Evolutionary conservation across 129 eudicot genomes (phyloP).

Genomic region (Helianthus annuus): DNA sequence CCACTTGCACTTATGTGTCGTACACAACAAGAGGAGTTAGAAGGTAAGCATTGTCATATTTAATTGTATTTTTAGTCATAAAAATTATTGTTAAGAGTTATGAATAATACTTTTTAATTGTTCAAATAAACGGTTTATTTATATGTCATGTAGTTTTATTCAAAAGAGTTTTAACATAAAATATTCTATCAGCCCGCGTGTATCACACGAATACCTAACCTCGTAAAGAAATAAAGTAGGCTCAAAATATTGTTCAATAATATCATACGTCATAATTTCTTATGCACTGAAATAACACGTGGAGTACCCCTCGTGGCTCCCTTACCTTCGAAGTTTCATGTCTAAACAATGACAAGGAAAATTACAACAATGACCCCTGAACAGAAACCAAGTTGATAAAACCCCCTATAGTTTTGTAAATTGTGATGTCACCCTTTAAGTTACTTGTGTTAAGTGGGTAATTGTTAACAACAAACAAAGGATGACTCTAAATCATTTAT

Average conservation of each 20-base stretch:
- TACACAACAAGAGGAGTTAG: no score
- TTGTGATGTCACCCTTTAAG: background rate
- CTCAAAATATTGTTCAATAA: background rate
- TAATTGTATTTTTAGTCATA: no score
- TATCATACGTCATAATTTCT: background rate
- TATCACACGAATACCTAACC: no score
- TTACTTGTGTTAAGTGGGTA: background rate
- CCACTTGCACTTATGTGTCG: no score
- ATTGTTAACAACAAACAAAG: background rate
- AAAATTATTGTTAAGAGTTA: no score
- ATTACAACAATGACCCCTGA: background rate
- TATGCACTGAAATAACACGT: conserved; percentile 12
- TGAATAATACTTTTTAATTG: no score
- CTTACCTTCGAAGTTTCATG: conserved; percentile 17
- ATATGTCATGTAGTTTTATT: no score
- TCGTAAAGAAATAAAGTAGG: background rate
- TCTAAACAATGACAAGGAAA: background rate
- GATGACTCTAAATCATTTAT: background rate
- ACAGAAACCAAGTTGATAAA: background rate
- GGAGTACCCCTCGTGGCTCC: background rate
- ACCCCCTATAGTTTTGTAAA: background rate
- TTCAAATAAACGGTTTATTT: no score
- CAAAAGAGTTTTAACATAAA: no score
- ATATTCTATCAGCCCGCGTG: no score
- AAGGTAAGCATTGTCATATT: no score